phyloP scores from a whole-genome alignment of 768 basidiomycete genomes.

The Albatrellus ellisii region DNA sequence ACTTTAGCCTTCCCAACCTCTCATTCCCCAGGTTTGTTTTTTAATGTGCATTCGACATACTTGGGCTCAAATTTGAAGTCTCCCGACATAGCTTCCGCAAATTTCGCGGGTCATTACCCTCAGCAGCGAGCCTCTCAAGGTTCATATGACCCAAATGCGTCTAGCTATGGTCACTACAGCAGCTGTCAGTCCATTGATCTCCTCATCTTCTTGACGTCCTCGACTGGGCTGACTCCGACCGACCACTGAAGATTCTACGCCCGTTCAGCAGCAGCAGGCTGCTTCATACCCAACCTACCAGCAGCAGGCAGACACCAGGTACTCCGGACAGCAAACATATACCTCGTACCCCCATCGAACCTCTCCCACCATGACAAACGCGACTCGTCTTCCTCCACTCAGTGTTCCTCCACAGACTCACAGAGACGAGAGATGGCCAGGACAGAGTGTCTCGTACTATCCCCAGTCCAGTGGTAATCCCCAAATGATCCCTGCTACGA shows the following conservation, averaged over 20 bases:
- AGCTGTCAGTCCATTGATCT: neutral
- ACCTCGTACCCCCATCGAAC: conserved; percentile 2
- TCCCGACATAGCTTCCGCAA: conserved; percentile 7
- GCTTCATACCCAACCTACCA: conserved; percentile 1
- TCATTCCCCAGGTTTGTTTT: conserved; percentile 12
- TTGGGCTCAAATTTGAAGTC: conserved; percentile 7
- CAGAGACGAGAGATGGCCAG: neutral
- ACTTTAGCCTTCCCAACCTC: conserved; percentile 11
- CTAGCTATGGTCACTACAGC: conserved; percentile 3
- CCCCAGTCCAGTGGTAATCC: neutral
- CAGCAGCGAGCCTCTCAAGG: conserved; percentile 8
- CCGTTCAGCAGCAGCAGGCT: conserved; percentile 5
- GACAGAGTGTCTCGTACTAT: conserved; percentile 3
- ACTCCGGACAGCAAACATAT: neutral
- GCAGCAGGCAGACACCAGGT: conserved; percentile 4
- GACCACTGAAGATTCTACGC: conserved; percentile 2
- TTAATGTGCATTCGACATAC: conserved; percentile 7
- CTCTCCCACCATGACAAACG: conserved; percentile 3
- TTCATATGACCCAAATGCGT: conserved; percentile 6
- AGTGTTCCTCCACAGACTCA: conserved; percentile 2
- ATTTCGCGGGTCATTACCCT: conserved; percentile 1
- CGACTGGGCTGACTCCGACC: neutral
- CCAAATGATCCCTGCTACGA: conserved; percentile 4
- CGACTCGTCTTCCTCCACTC: conserved; percentile 5
- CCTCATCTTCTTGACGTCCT: neutral